These are phyloP conservation scores for Penicillium sp. DNA, from an alignment of 2,329 filamentous ascomycete species.

Conservation along the genomic window DNA sequence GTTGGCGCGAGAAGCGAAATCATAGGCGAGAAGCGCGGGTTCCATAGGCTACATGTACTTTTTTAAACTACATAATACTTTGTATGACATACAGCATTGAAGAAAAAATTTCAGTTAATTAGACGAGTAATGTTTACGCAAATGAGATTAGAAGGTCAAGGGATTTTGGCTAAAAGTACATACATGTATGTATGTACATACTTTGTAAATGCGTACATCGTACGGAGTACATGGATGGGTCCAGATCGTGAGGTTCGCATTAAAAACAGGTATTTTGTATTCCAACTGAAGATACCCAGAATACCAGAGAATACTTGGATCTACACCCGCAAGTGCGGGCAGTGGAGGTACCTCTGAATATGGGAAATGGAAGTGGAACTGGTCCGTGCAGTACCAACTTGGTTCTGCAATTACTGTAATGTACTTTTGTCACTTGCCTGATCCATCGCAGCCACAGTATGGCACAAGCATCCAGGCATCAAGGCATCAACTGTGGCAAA, in stretches of 20 bases:
- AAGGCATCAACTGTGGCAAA: conserved; percentile 2
- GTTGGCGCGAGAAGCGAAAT: conserved; percentile 38
- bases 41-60: neutral
- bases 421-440: neutral
- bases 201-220: neutral
- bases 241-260: conserved; percentile 1
- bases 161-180: neutral
- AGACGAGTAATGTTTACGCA: neutral
- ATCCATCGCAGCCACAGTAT: neutral
- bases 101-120: neutral
- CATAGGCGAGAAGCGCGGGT: conserved; percentile 25
- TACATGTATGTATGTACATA: neutral
- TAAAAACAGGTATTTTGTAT: neutral
- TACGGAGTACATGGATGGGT: neutral
- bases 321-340: conserved; percentile 7
- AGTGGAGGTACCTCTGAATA: conserved; percentile 13
- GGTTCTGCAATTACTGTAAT: neutral
- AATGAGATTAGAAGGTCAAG: neutral
- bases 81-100: neutral
- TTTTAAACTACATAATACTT: neutral
- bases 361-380: conserved; percentile 5
- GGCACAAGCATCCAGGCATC: neutral
- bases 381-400: neutral
- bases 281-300: neutral
- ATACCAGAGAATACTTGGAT: conserved; percentile 9